Evolutionary conservation across 768 basidiomycete species (phyloP).

Genomic region (Serpula lacrymans): DNA sequence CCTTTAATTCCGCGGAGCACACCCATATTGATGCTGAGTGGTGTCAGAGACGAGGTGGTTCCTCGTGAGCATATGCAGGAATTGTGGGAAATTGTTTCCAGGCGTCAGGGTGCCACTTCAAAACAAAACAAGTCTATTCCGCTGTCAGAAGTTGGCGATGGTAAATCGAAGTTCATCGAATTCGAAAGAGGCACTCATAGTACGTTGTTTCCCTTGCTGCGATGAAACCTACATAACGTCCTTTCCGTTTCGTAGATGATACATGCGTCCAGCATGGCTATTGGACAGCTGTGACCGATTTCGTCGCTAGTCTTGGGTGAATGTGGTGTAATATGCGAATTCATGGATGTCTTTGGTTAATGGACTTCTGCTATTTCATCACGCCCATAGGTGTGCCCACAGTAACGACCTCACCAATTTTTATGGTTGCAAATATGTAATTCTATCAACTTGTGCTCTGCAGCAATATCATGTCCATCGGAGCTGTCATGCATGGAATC

Average conservation of each 20-base stretch:
- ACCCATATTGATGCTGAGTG: constrained; percentile 83
- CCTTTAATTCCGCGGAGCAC: constrained; percentile 56
- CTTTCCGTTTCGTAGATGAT: constrained; percentile 45
- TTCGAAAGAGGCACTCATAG: constrained; percentile 56
- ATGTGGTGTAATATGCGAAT: no score
- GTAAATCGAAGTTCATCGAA: constrained; percentile 54
- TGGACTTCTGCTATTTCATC: no score
- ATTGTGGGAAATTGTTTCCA: constrained; percentile 58
- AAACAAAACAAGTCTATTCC: constrained; percentile 28
- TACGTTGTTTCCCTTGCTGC: constrained; percentile 23
- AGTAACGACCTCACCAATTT: no score
- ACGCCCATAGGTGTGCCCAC: no score
- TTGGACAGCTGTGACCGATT: constrained; percentile 49
- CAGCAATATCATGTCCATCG: no score
- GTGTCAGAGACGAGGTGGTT: constrained; percentile 53
- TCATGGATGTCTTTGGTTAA: no score
- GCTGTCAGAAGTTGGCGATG: constrained; percentile 45
- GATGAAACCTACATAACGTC: no score
- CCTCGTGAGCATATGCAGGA: constrained; percentile 55
- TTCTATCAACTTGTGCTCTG: no score
- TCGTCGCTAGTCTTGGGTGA: constrained; percentile 33
- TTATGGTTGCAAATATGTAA: no score
- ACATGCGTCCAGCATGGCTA: constrained; percentile 55
- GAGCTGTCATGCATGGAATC: no score
- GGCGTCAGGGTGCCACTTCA: constrained; percentile 38